These are phyloP conservation scores for Thermochaetoides thermophila DNA, from an alignment of 495 filamentous ascomycete genomes.

Conservation along the genomic window DNA sequence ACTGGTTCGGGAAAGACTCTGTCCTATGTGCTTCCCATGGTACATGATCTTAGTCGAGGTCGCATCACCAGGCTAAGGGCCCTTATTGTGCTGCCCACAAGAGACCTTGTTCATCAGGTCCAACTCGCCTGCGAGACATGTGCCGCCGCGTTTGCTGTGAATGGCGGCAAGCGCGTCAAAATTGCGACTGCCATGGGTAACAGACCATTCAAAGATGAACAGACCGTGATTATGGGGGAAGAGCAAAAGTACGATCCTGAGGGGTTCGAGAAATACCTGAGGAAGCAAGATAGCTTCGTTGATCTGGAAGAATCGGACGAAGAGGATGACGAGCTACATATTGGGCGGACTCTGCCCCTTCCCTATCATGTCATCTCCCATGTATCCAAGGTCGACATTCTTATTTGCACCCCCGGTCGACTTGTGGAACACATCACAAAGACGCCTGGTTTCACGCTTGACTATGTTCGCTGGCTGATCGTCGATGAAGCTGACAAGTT, in stretches of 20 bases:
- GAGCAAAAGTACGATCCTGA: constrained; percentile 34
- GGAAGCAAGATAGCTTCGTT: constrained; percentile 6
- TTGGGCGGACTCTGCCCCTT: constrained; percentile 18
- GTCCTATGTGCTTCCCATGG: constrained; percentile 74
- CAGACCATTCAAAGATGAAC: constrained; percentile 60
- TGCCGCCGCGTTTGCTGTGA: constrained; percentile 29
- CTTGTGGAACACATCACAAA: constrained; percentile 80
- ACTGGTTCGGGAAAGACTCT: constrained; percentile 93
- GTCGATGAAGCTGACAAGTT: constrained; percentile 92
- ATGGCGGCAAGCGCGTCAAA: constrained; percentile 46
- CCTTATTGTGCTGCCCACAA: constrained; percentile 73
- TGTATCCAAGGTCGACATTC: constrained; percentile 63
- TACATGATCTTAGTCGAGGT: constrained; percentile 51
- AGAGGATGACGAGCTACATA: constrained; percentile 2
- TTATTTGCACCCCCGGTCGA: constrained; percentile 85
- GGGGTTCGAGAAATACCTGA: constrained; percentile 16
- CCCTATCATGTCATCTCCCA: constrained; percentile 48
- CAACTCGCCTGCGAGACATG: constrained; percentile 56
- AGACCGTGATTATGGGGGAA: constrained; percentile 44
- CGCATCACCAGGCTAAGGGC: constrained; percentile 50
- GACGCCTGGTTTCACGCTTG: constrained; percentile 64
- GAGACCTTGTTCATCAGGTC: constrained; percentile 79
- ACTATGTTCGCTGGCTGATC: constrained; percentile 67
- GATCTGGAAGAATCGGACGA: constrained; percentile 13
- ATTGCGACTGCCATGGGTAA: constrained; percentile 73